Evolutionary conservation across 192 early-diverging fungal genomes (phyloP).

Genomic region (Phlyctochytrium planicorne): DNA sequence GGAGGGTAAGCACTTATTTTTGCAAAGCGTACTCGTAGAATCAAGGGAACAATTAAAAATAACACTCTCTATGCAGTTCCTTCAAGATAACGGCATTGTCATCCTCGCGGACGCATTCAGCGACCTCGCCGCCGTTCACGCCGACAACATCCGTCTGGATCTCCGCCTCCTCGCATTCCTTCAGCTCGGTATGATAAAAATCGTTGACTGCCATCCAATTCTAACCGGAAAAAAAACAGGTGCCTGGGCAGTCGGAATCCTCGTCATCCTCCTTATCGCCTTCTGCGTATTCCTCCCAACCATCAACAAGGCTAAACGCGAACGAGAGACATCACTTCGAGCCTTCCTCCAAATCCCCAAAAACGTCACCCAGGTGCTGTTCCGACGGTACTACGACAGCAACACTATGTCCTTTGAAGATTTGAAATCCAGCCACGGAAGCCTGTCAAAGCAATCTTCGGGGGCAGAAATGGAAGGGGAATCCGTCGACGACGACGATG

Average conservation of each 20-base stretch:
- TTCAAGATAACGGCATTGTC: slow-evolving; percentile 21
- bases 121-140: slow-evolving; percentile 2
- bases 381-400: neutral
- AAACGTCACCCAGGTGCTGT: slow-evolving; percentile 19
- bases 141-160: slow-evolving; percentile 6
- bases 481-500: neutral
- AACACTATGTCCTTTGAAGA: neutral
- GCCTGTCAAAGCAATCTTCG: neutral
- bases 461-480: neutral
- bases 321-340: slow-evolving; percentile 26
- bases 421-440: neutral
- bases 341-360: slow-evolving; percentile 29
- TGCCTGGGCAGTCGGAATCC: neutral
- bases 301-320: slow-evolving; percentile 19
- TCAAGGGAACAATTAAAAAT: too few relatives aligned
- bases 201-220: neutral
- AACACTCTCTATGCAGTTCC: too few relatives aligned
- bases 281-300: slow-evolving; percentile 13
- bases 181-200: slow-evolving; percentile 19
- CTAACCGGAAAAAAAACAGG: neutral
- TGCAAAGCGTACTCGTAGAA: too few relatives aligned
- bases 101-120: slow-evolving; percentile 17
- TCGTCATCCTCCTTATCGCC: neutral
- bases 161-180: neutral
- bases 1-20: too few relatives aligned